phyloP scores from a whole-genome alignment of 2,329 filamentous ascomycete genomes.

The Plectosphaerella plurivora region DNA sequence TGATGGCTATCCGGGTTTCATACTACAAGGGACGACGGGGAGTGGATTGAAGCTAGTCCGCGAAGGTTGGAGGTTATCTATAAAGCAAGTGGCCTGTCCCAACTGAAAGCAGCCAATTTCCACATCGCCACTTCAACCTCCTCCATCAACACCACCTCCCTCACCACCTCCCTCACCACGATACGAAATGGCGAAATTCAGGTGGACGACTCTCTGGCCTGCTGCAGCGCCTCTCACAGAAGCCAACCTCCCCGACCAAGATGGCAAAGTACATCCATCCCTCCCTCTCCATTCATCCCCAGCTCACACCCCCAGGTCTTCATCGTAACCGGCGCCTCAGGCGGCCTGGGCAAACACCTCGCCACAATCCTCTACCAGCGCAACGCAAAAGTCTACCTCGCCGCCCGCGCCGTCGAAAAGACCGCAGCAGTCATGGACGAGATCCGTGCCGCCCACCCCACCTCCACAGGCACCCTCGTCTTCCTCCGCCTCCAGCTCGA shows the following conservation, averaged over 20 bases:
- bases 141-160: background rate
- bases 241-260: slow-evolving; percentile 2
- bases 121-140: background rate
- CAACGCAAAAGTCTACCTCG: slow-evolving; percentile 44
- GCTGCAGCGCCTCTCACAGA: slow-evolving; percentile 1
- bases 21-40: too few relatives aligned
- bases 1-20: too few relatives aligned
- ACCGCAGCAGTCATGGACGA: slow-evolving; percentile 2
- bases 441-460: slow-evolving; percentile 12
- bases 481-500: slow-evolving; percentile 31
- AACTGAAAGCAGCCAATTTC: background rate
- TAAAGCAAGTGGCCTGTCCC: background rate
- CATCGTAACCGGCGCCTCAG: slow-evolving; percentile 35
- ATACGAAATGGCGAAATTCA: background rate
- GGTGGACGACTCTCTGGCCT: background rate
- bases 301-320: slow-evolving; percentile 10
- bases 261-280: background rate
- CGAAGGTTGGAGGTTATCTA: background rate
- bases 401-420: slow-evolving; percentile 26
- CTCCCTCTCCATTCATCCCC: slow-evolving; percentile 4
- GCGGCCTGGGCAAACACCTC: slow-evolving; percentile 37
- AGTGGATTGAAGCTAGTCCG: too few relatives aligned
- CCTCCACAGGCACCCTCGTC: slow-evolving; percentile 24
- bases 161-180: background rate
- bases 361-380: slow-evolving; percentile 41